These are phyloP conservation scores for Tephrocybe sp. DNA, from an alignment of 768 basidiomycete species.

Conservation along the genomic window DNA sequence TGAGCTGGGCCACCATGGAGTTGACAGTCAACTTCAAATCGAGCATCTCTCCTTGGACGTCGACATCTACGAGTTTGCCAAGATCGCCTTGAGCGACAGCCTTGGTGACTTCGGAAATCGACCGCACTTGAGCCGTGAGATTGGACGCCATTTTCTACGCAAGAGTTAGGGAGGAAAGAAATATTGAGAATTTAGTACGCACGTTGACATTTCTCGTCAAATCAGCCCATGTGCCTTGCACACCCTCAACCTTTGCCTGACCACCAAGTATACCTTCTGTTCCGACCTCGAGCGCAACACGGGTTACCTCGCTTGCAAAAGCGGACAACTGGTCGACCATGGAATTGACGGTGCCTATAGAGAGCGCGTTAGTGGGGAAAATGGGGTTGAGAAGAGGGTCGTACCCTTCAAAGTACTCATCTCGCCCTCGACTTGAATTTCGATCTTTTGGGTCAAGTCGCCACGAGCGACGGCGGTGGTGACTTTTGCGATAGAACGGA, in stretches of 20 bases:
- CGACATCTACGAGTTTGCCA: slow-evolving; percentile 81
- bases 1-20: slow-evolving; percentile 81
- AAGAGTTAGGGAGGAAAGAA: neutral
- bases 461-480: slow-evolving; percentile 90
- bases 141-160: slow-evolving; percentile 83
- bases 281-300: slow-evolving; percentile 86
- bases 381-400: slow-evolving; percentile 3
- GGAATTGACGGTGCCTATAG: slow-evolving; percentile 72
- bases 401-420: slow-evolving; percentile 74
- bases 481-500: slow-evolving; percentile 80
- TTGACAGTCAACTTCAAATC: slow-evolving; percentile 85
- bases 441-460: slow-evolving; percentile 90
- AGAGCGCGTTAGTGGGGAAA: neutral
- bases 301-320: slow-evolving; percentile 80
- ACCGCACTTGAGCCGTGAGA: slow-evolving; percentile 83
- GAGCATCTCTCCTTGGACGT: slow-evolving; percentile 93
- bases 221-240: slow-evolving; percentile 92
- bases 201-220: slow-evolving; percentile 90
- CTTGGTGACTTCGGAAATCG: slow-evolving; percentile 88
- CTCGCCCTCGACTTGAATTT: slow-evolving; percentile 83
- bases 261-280: slow-evolving; percentile 90
- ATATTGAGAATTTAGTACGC: neutral
- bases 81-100: slow-evolving; percentile 87
- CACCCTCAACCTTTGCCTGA: slow-evolving; percentile 86
- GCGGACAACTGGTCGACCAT: slow-evolving; percentile 92